These are phyloP conservation scores for Euphrasia confusa DNA, from an alignment of 257 asterid genomes.

Conservation along the genomic window DNA sequence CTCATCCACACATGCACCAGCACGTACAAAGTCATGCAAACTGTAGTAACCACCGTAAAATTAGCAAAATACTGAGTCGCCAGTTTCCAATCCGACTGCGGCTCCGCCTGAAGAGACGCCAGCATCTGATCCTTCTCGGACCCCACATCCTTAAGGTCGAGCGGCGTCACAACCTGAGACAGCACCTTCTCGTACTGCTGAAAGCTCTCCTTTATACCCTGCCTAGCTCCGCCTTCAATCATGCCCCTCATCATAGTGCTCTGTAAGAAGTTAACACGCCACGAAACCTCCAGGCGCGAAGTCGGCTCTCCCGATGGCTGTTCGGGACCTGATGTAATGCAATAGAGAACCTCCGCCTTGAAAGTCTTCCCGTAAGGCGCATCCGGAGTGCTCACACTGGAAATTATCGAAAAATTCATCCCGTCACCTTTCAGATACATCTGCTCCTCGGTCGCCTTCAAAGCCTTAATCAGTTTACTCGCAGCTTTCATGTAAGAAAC, in stretches of 20 bases:
- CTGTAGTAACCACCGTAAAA: conserved; percentile 65
- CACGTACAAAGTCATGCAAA: conserved; percentile 59
- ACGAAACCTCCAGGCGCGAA: conserved; percentile 70
- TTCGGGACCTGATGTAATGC: conserved; percentile 84
- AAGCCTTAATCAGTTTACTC: conserved; percentile 69
- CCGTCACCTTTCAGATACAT: conserved; percentile 77
- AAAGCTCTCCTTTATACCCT: conserved; percentile 88
- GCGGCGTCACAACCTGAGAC: conserved; percentile 70
- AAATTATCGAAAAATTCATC: conserved; percentile 56
- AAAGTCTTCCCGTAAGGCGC: conserved; percentile 88
- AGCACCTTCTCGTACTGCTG: conserved; percentile 62
- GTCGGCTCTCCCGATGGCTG: conserved; percentile 79
- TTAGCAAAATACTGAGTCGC: conserved; percentile 87
- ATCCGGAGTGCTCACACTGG: conserved; percentile 88
- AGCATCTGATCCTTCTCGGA: conserved; percentile 87
- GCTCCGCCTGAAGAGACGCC: conserved; percentile 78
- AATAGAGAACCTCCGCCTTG: conserved; percentile 74
- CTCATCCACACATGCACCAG: conserved; percentile 68
- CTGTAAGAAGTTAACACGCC: conserved; percentile 86
- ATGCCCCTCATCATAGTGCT: conserved; percentile 91
- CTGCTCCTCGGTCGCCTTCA: conserved; percentile 89
- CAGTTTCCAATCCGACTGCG: conserved; percentile 74
- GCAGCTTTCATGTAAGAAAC: conserved; percentile 70
- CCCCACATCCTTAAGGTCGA: conserved; percentile 61
- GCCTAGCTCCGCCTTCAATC: conserved; percentile 92